Conservation (phyloP, 257 asterid species). For the Ligustrum vulgare region DNA sequence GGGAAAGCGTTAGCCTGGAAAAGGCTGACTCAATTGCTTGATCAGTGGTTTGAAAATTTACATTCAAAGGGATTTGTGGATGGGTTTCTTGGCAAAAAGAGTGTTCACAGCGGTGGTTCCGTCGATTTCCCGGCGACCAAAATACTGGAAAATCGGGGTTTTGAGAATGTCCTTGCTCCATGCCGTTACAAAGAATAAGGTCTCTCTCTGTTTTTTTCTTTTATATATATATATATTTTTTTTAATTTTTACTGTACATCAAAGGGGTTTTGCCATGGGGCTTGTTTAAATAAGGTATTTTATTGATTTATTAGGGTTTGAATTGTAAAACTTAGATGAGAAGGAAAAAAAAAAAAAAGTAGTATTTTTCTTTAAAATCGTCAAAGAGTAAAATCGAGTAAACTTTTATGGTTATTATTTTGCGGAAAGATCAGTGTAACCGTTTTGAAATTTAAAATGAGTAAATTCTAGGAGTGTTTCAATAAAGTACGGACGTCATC, state of each 20-base stretch:
- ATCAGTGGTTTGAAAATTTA: conserved; percentile 11
- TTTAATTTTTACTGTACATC: background rate
- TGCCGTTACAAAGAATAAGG: conserved; percentile 27
- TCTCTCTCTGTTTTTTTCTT: background rate
- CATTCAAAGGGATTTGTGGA: conserved; percentile 11
- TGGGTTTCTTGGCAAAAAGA: conserved; percentile 8
- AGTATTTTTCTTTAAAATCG: background rate
- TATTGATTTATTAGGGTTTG: conserved; percentile 5
- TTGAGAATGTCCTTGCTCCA: conserved; percentile 39
- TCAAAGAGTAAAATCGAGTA: background rate
- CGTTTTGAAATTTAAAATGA: background rate
- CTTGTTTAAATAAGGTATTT: background rate
- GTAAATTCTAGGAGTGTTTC: background rate
- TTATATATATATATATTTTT: too few relatives aligned
- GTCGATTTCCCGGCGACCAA: conserved; percentile 20
- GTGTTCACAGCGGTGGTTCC: background rate
- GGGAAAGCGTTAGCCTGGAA: conserved; percentile 37
- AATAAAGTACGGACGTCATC: background rate
- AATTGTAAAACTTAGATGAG: background rate
- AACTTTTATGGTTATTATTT: background rate
- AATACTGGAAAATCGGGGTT: conserved; percentile 25
- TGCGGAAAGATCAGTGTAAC: background rate
- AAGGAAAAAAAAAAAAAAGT: too few relatives aligned
- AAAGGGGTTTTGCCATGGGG: conserved; percentile 24
- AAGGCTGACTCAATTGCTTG: conserved; percentile 44